Percentiles rank a stretch among this genome's conserved stretches.
phyloP scores from a whole-genome alignment of 1,139 yeast species.

The Diutina catenulata region DNA sequence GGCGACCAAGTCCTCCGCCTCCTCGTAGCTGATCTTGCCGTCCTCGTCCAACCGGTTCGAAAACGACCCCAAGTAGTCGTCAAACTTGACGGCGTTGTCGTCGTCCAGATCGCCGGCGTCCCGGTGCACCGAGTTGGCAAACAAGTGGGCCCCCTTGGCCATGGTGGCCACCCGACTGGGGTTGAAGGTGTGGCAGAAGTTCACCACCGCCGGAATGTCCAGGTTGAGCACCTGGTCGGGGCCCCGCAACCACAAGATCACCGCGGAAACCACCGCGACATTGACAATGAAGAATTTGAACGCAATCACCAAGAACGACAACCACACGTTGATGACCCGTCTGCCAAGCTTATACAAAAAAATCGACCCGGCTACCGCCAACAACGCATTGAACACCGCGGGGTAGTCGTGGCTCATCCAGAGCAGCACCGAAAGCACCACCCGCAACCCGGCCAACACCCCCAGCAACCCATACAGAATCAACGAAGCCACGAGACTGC shows the following conservation, averaged over 20 bases:
- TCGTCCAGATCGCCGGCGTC: too few species aligned
- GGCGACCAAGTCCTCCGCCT: neutral
- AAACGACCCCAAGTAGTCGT: neutral
- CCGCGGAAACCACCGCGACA: neutral
- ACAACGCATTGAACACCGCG: conserved; percentile 1
- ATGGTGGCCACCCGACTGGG: neutral
- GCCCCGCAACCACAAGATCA: neutral
- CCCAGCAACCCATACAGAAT: too few species aligned
- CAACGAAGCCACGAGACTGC: too few species aligned
- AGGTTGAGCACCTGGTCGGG: conserved; percentile 2
- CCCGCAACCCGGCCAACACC: neutral
- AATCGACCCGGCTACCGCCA: neutral
- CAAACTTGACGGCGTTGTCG: neutral
- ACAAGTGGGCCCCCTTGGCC: neutral
- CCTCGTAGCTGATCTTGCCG: neutral
- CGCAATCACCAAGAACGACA: neutral
- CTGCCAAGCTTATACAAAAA: neutral
- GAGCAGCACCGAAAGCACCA: neutral
- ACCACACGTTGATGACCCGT: neutral
- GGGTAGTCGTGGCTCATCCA: conserved; percentile 4
- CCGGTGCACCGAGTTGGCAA: neutral
- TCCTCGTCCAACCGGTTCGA: neutral
- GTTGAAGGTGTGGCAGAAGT: neutral
- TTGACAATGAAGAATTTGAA: conserved; percentile 1
- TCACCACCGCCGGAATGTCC: conserved; percentile 1